These are phyloP conservation scores for Talinum fruticosum DNA, from an alignment of 148 eudicot genomes.

Conservation along the genomic window DNA sequence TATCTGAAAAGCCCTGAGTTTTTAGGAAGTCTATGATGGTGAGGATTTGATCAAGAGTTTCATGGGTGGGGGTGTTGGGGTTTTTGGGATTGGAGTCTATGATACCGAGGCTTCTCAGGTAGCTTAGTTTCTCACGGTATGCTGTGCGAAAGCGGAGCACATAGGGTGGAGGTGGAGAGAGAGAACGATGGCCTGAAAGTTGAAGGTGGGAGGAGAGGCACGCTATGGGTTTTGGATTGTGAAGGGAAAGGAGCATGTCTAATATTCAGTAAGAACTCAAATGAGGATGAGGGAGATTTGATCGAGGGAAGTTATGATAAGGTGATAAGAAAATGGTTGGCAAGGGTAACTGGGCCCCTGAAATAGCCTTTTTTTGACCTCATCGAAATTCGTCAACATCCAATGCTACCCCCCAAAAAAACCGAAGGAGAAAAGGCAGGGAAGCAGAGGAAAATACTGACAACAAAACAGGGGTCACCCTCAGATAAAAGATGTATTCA, in stretches of 20 bases:
- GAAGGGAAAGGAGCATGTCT: slow-evolving; percentile 29
- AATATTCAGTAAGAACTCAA: neutral
- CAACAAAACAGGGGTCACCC: too few species aligned
- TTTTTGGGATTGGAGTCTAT: slow-evolving; percentile 30
- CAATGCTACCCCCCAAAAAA: neutral
- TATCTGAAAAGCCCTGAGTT: slow-evolving; percentile 50
- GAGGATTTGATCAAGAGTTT: slow-evolving; percentile 37
- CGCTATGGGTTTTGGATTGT: neutral
- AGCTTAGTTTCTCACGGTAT: slow-evolving; percentile 43
- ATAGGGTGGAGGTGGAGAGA: slow-evolving; percentile 5
- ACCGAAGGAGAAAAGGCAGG: neutral
- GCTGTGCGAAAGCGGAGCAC: slow-evolving; percentile 24
- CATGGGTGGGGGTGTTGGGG: slow-evolving; percentile 35
- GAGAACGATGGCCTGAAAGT: slow-evolving; percentile 13
- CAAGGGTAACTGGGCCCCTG: neutral
- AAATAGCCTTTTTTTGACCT: slow-evolving; percentile 4
- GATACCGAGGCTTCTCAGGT: slow-evolving; percentile 43
- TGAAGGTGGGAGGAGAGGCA: slow-evolving; percentile 11
- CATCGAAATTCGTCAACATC: neutral
- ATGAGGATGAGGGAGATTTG: neutral
- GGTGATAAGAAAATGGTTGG: slow-evolving; percentile 27
- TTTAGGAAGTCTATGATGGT: slow-evolving; percentile 44
- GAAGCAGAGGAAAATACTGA: neutral
- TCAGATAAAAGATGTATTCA: neutral
- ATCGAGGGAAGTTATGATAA: slow-evolving; percentile 14